phyloP scores from a whole-genome alignment of 2,329 filamentous ascomycete species.

The Cladosporium sp. region DNA sequence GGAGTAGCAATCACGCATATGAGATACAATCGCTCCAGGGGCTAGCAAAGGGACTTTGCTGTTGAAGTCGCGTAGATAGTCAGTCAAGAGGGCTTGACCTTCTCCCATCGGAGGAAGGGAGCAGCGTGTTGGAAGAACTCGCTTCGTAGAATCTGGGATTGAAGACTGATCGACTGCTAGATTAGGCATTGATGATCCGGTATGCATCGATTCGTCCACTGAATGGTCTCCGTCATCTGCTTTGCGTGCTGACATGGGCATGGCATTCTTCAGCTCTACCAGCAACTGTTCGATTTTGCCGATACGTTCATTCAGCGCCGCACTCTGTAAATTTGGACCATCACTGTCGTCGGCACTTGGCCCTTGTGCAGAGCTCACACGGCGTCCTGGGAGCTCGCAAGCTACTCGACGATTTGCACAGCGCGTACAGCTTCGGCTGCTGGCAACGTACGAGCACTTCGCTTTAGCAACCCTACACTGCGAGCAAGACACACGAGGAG shows the following conservation, averaged over 20 bases:
- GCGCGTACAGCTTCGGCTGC: not conserved
- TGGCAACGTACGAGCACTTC: not conserved
- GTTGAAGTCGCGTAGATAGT: not conserved
- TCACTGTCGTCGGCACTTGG: not conserved
- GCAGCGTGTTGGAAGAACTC: not conserved
- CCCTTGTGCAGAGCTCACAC: not conserved
- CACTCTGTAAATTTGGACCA: not conserved
- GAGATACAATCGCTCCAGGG: not conserved
- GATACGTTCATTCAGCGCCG: not conserved
- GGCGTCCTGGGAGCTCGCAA: not conserved
- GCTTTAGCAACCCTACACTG: not conserved
- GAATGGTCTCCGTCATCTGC: not conserved
- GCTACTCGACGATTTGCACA: not conserved
- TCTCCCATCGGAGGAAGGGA: not conserved
- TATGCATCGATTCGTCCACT: not conserved
- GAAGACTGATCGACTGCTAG: not conserved
- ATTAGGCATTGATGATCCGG: not conserved
- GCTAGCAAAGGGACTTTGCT: not conserved
- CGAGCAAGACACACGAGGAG: not conserved
- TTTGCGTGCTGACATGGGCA: not conserved
- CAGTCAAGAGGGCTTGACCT: not conserved
- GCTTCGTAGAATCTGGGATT: not conserved
- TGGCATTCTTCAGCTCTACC: not conserved
- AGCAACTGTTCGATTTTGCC: not conserved
- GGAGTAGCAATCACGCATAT: not conserved